phyloP scores from a whole-genome alignment of 2,329 filamentous ascomycete genomes.

The Paracamarosporium sp. region DNA sequence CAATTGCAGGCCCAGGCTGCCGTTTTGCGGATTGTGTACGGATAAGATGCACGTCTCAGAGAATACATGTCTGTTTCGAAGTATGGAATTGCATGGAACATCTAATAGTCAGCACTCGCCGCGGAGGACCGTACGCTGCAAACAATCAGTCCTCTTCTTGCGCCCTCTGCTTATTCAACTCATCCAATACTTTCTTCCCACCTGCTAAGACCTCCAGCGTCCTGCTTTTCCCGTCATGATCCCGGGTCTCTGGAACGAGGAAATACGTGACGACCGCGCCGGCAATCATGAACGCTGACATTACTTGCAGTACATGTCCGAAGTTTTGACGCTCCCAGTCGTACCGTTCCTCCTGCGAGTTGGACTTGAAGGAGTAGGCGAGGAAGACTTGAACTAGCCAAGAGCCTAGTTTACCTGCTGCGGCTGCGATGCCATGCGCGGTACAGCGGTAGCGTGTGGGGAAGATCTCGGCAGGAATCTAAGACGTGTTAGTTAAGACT shows the following conservation, averaged over 20 bases:
- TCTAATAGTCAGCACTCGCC: not conserved
- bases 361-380: slow-evolving; percentile 33
- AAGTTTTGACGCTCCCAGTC: slow-evolving; percentile 36
- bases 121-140: not conserved
- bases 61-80: too few species aligned
- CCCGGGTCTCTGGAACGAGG: slow-evolving; percentile 40
- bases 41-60: not conserved
- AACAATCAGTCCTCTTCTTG: slow-evolving; percentile 25
- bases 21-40: not conserved
- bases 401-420: slow-evolving; percentile 60
- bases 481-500: slow-evolving; percentile 46
- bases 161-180: slow-evolving; percentile 33
- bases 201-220: slow-evolving; percentile 40
- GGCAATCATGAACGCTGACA: slow-evolving; percentile 43
- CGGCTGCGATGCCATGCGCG: slow-evolving; percentile 62
- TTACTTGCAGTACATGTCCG: slow-evolving; percentile 38
- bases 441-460: slow-evolving; percentile 62
- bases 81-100: not conserved
- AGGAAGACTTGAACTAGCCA: slow-evolving; percentile 53
- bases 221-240: slow-evolving; percentile 39
- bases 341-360: slow-evolving; percentile 19
- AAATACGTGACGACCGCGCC: slow-evolving; percentile 41
- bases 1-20: not conserved
- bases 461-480: slow-evolving; percentile 64
- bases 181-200: slow-evolving; percentile 39